Base-by-base conservation (phyloP, 495 filamentous ascomycete species). In the Podospora conica region DNA sequence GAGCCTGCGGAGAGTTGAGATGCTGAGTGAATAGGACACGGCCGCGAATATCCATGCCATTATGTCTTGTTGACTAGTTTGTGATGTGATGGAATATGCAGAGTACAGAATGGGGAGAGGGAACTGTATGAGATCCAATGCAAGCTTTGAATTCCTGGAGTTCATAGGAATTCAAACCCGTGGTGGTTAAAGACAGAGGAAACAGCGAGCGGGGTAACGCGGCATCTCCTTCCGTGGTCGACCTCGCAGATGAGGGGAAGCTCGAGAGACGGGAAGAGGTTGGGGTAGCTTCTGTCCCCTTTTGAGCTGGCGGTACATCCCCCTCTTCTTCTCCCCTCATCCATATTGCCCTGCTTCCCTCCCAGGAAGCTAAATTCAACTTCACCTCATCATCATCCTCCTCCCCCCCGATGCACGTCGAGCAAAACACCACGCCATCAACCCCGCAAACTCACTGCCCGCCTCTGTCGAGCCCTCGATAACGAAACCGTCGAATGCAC, bases 161-260 rank as follows among this genome's bases (percentile, higher is more conserved):
- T 40, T 40, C 12, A 8, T 1, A n/a, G 33, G 33, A 40, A 40
- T 40, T 31, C 25, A 27, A 27, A 27, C 25, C 25, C 3, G 25
- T 31, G 29, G 29, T 31, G 10, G 9, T 31, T 31, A 7, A 48
- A 48, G 40, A 33, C 3, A 11, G 10, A 48, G 40, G 40, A 48
- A 15, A 48, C 15, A 48, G 40, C 33, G 33, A 18, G 33, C 40
- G 40, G 40, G 40, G 40, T 48, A 48, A 31, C 15, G 6, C 40
- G 40, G 40, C 40, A 48, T 48, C 40, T 58, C 25, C 24, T 59
- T 27, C 58, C 25, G n/a, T 61, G 59, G 31, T n/a, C 28, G 29
- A 22, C 33, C 15, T 54, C 22, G 58, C 29, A 33, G 18, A 48
- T 68, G 66, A 68, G 66, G 66, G 66, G 66, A 65, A 55, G 61